These are phyloP conservation scores for Salix viminalis DNA, from an alignment of 345 rosid species.

Conservation along the genomic window DNA sequence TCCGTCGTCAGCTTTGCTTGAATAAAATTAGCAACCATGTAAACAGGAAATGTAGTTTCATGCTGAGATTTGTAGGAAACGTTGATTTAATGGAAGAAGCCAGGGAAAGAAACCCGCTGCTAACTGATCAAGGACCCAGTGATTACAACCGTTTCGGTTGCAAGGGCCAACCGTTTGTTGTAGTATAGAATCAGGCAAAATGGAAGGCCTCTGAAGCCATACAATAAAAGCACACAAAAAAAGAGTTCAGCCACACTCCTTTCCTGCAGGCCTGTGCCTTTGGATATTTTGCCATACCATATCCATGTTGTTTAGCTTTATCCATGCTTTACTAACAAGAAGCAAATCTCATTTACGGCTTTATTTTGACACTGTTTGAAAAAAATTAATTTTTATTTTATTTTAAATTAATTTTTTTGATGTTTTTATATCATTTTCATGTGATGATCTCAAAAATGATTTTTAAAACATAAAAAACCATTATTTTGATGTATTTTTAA, in stretches of 20 bases:
- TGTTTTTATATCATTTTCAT: no score
- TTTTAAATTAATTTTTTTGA: no score
- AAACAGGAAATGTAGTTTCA: not conserved
- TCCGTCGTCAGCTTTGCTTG: not conserved
- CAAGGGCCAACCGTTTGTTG: not conserved
- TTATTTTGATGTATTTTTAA: no score
- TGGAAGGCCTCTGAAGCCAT: not conserved
- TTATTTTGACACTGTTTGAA: no score
- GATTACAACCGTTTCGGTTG: not conserved
- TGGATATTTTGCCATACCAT: not conserved
- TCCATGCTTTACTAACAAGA: not conserved
- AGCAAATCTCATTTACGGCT: not conserved
- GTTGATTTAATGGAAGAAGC: not conserved
- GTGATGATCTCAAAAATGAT: no score
- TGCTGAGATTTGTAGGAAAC: no score
- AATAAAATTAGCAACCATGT: not conserved
- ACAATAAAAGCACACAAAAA: no score
- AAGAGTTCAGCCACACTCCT: not conserved
- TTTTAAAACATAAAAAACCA: no score
- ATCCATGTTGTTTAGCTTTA: not conserved
- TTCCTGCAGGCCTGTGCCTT: not conserved
- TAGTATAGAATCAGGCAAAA: not conserved
- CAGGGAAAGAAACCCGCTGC: not conserved
- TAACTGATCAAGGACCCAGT: not conserved
- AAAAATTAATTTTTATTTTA: no score